Base-by-base conservation (phyloP, 208 protist species). In the Trypanosoma caninum region DNA sequence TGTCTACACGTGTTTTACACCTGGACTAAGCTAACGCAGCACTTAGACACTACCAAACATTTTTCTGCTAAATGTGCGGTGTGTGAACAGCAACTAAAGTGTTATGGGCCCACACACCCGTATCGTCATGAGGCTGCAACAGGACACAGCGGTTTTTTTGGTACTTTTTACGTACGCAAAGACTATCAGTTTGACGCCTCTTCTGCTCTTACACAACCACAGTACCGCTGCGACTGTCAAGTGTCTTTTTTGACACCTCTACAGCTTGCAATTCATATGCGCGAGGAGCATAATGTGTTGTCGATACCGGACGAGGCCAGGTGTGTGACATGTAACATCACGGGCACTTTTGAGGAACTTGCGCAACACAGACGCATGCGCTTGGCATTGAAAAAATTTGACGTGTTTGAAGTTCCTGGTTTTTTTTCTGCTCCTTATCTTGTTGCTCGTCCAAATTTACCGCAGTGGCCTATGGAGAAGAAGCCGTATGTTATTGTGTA, bases 221-320 rank as follows among this genome's bases (percentile, higher is more conserved):
- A 93, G 60, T 93, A 84, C 63, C 65, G 67, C 33, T 93, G 86
- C 46, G 69, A 80, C 1, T 93, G 86, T 58, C 75, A 77, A 27
- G 48, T 85, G 16, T 67, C 69, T 0, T 93, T 88, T 69, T 37
- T 86, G 1, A 65, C 71, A 25, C 59, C 72, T 13, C 58, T 87
- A 10, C 58, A 82, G 35, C 59, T 93, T 33, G 86, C 80, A 10
- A 55, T 78, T 22, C 86, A 93, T 65, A 48, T 93, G 22, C 67
- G 66, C 37, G 25, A 57, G 9, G 74, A 80, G 2, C 86, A 93
- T 59, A 28, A 69, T 46, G 75, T 78, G 3, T 45, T 22, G 0
- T 65, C 40, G 53, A 78, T 93, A 18, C 14, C 41, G 10, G 62
- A 85, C 18, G 30, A 25, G 16, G 82, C 74, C 9, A 30, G 45